phyloP scores from a whole-genome alignment of 2,329 filamentous ascomycete genomes.

The Exserohilum turcica region DNA sequence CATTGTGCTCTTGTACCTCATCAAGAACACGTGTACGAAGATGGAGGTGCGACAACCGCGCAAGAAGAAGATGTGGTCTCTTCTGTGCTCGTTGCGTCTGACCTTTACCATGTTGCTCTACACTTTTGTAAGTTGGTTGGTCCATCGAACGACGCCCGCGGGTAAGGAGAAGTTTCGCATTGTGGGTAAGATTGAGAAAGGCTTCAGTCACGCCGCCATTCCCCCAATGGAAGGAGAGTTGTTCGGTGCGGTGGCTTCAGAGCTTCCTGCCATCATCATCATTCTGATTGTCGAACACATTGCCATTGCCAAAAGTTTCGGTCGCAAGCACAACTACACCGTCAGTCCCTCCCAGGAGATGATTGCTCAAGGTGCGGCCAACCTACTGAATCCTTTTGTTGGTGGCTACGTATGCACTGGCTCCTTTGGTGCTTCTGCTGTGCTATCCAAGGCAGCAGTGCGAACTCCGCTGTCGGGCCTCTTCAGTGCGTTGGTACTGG shows the following conservation, averaged over 20 bases:
- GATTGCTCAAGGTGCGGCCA: slow-evolving; percentile 86
- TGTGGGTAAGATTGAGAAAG: slow-evolving; percentile 75
- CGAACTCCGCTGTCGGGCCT: slow-evolving; percentile 85
- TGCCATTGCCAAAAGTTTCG: slow-evolving; percentile 93
- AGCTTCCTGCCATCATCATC: slow-evolving; percentile 83
- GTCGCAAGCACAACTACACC: slow-evolving; percentile 87
- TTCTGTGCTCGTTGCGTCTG: slow-evolving; percentile 82
- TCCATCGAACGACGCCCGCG: slow-evolving; percentile 59
- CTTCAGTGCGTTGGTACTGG: slow-evolving; percentile 79
- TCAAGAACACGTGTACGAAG: slow-evolving; percentile 60
- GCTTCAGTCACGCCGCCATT: slow-evolving; percentile 77
- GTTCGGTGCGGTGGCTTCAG: slow-evolving; percentile 67
- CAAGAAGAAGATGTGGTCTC: slow-evolving; percentile 77
- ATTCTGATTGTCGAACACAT: slow-evolving; percentile 94
- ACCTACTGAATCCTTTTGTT: slow-evolving; percentile 84
- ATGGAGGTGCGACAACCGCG: slow-evolving; percentile 70
- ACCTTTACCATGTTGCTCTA: slow-evolving; percentile 88
- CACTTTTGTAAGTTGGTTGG: slow-evolving; percentile 83
- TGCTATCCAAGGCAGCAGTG: slow-evolving; percentile 92
- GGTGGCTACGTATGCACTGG: slow-evolving; percentile 89
- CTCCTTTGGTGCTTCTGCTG: slow-evolving; percentile 91
- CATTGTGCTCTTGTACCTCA: slow-evolving; percentile 73
- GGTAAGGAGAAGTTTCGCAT: slow-evolving; percentile 65
- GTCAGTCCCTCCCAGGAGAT: slow-evolving; percentile 94
- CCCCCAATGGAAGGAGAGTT: slow-evolving; percentile 69